These are phyloP conservation scores for Brettanomyces sp. DNA, from an alignment of 805 yeast genomes.

Conservation along the genomic window DNA sequence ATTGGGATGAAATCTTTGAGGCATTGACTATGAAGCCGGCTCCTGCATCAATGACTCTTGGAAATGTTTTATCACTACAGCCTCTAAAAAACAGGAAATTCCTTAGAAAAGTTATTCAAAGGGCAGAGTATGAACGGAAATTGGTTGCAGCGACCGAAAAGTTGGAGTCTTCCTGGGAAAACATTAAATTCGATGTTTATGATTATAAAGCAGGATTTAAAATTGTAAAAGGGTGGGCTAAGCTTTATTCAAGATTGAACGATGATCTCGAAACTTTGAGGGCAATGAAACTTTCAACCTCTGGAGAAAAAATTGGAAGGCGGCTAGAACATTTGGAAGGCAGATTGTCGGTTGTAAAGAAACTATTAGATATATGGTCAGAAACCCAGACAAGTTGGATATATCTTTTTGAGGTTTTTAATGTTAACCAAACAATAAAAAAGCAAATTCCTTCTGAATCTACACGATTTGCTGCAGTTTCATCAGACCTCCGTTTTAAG, in stretches of 20 bases:
- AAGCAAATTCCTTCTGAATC: conserved; percentile 63
- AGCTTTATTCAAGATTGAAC: conserved; percentile 44
- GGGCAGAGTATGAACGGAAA: conserved; percentile 65
- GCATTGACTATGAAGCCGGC: conserved; percentile 11
- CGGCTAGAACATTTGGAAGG: conserved; percentile 47
- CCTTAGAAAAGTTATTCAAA: conserved; percentile 41
- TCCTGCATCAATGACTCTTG: conserved; percentile 32
- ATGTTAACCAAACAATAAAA: conserved; percentile 46
- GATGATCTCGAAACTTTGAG: conserved; percentile 53
- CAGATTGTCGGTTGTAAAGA: conserved; percentile 40
- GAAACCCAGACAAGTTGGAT: conserved; percentile 88
- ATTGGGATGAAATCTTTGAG: conserved; percentile 47
- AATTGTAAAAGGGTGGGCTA: conserved; percentile 62
- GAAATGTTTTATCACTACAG: conserved; percentile 54
- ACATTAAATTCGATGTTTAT: conserved; percentile 40
- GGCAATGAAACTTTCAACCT: conserved; percentile 65
- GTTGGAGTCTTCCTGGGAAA: conserved; percentile 43
- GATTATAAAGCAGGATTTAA: conserved; percentile 41
- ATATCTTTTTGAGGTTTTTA: conserved; percentile 73
- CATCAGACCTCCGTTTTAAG: conserved; percentile 46
- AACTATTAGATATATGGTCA: conserved; percentile 60
- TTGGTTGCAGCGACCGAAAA: conserved; percentile 47
- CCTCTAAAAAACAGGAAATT: conserved; percentile 33
- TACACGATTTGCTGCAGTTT: conserved; percentile 51
- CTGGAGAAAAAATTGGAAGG: conserved; percentile 50